Percentiles rank a stretch among this genome's conserved stretches.
phyloP scores from a whole-genome alignment of 2,329 filamentous ascomycete genomes.

The Trichoderma hamatum region DNA sequence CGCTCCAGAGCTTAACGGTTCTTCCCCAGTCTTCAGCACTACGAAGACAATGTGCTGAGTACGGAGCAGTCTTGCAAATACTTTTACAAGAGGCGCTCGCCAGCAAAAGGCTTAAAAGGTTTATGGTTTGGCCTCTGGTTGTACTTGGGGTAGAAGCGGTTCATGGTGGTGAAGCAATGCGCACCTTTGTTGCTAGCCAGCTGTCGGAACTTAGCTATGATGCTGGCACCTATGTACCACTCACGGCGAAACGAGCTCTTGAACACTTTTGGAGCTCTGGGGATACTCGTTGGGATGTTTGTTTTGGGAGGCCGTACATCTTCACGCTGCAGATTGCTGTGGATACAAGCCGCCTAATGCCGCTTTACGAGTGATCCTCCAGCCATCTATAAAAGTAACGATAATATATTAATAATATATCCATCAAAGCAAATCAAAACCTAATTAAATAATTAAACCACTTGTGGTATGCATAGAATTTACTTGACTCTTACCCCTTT shows the following conservation, averaged over 20 bases:
- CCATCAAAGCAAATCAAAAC: background rate
- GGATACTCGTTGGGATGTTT: background rate
- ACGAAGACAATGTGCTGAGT: background rate
- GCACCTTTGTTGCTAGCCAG: background rate
- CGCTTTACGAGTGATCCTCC: background rate
- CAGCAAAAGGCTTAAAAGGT: background rate
- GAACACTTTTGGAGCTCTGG: background rate
- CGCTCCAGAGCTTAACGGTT: background rate
- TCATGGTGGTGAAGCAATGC: background rate
- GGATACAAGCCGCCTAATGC: slow-evolving; percentile 13
- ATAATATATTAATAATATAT: background rate
- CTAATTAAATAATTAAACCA: background rate
- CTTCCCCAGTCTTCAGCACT: background rate
- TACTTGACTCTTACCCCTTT: background rate
- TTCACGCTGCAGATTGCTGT: slow-evolving; percentile 11
- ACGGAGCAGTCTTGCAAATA: background rate
- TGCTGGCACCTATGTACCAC: background rate
- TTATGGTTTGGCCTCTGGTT: slow-evolving; percentile 16
- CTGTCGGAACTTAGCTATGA: background rate
- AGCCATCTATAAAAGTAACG: background rate
- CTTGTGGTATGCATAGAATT: background rate
- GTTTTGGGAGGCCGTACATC: slow-evolving; percentile 5
- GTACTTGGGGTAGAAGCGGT: background rate
- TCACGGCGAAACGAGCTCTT: background rate
- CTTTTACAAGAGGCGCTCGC: background rate